These are phyloP conservation scores for Rhodotorula paludigena DNA, from an alignment of 768 basidiomycete species.

Conservation along the genomic window DNA sequence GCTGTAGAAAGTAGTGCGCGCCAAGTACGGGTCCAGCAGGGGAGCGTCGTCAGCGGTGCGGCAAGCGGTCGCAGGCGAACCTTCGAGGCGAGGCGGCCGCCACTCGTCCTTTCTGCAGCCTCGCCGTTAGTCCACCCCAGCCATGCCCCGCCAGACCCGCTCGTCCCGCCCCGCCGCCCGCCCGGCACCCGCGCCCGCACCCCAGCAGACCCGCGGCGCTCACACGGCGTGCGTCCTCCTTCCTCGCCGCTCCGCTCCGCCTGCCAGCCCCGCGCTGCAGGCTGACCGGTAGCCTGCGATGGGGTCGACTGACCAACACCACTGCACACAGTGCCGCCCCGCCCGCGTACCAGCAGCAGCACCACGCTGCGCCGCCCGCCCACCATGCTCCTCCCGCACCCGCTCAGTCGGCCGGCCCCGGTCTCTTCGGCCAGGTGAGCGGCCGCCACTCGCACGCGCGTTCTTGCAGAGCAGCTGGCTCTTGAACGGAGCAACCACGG, in stretches of 20 bases:
- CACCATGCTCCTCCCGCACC: conserved; percentile 5
- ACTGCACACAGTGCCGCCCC: conserved; percentile 15
- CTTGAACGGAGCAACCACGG: too few species aligned
- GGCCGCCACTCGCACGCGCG: neutral
- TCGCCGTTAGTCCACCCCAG: neutral
- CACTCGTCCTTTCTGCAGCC: neutral
- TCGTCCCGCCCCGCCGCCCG: conserved; percentile 29
- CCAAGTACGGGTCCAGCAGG: too few species aligned
- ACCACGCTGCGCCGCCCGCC: conserved; percentile 13
- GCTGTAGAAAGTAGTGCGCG: too few species aligned
- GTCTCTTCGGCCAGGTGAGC: conserved; percentile 26
- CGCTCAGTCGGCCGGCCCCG: conserved; percentile 6
- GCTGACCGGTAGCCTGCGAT: too few species aligned
- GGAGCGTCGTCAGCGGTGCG: neutral
- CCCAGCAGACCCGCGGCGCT: conserved; percentile 18
- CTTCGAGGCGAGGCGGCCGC: neutral
- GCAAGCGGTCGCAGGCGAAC: neutral
- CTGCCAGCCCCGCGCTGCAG: neutral
- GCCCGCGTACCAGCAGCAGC: conserved; percentile 16
- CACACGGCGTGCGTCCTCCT: conserved; percentile 14
- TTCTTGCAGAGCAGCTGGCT: too few species aligned
- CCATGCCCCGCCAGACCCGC: conserved; percentile 28
- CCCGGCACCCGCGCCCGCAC: conserved; percentile 9
- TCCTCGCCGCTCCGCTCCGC: too few species aligned
- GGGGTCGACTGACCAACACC: too few species aligned